These are phyloP conservation scores for Hura crepitans DNA, from an alignment of 441 rosid species.

Conservation along the genomic window DNA sequence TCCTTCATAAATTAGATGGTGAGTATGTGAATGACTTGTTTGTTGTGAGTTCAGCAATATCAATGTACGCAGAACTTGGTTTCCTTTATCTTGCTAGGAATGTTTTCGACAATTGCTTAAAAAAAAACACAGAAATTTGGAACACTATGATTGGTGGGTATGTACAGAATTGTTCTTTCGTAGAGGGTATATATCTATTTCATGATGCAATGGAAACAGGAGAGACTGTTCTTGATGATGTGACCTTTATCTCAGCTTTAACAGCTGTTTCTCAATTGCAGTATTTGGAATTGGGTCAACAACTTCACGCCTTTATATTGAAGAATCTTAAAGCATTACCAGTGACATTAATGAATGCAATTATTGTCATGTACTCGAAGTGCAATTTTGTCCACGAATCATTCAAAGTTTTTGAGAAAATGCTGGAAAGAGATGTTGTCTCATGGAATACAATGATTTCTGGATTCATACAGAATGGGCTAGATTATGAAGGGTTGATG, in stretches of 20 bases:
- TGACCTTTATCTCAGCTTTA: constrained; percentile 57
- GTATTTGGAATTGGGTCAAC: constrained; percentile 45
- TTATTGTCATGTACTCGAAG: constrained; percentile 76
- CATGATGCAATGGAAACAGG: constrained; percentile 44
- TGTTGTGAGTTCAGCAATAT: constrained; percentile 62
- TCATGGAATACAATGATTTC: constrained; percentile 87
- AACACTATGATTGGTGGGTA: constrained; percentile 74
- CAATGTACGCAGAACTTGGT: constrained; percentile 66
- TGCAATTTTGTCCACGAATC: constrained; percentile 56
- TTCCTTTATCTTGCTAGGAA: constrained; percentile 50
- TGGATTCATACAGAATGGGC: constrained; percentile 71
- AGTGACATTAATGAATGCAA: constrained; percentile 48
- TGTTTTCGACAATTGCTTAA: constrained; percentile 54
- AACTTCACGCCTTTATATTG: constrained; percentile 60
- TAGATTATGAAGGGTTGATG: constrained; percentile 81
- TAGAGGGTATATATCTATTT: constrained; percentile 55
- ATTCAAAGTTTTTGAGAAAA: constrained; percentile 55
- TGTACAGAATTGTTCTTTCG: constrained; percentile 43
- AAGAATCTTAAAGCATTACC: constrained; percentile 51
- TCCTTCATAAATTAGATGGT: constrained; percentile 57
- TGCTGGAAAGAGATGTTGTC: constrained; percentile 66
- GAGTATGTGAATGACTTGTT: constrained; percentile 62
- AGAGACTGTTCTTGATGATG: constrained; percentile 51
- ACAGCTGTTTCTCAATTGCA: constrained; percentile 71
- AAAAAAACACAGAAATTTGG: constrained; percentile 69